These are phyloP conservation scores for Rhizopogon rudus DNA, from an alignment of 768 basidiomycete species.

Conservation along the genomic window DNA sequence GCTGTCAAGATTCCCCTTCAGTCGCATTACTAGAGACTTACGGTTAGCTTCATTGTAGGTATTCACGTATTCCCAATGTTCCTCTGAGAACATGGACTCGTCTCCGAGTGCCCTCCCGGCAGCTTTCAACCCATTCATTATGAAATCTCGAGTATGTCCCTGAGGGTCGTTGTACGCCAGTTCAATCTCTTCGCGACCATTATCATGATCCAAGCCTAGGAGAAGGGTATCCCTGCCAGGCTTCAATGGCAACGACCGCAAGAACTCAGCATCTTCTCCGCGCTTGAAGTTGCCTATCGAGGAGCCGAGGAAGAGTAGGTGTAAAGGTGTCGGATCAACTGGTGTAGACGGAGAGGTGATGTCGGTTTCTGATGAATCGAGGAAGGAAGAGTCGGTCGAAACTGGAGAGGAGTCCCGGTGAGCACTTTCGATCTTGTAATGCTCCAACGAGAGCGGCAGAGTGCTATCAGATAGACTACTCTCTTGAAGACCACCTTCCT, in stretches of 20 bases:
- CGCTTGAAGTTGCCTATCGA: conserved; percentile 88
- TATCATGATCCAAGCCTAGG: conserved; percentile 87
- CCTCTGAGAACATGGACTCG: conserved; percentile 54
- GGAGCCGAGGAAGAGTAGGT: conserved; percentile 89
- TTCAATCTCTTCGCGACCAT: conserved; percentile 66
- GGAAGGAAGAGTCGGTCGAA: conserved; percentile 27
- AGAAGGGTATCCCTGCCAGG: conserved; percentile 80
- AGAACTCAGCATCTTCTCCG: conserved; percentile 63
- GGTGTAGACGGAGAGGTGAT: conserved; percentile 39
- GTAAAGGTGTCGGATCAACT: conserved; percentile 50
- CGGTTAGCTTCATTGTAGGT: conserved; percentile 52
- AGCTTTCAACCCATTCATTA: conserved; percentile 78
- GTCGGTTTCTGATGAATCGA: background rate
- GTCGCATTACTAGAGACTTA: conserved; percentile 21
- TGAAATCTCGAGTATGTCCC: conserved; percentile 70
- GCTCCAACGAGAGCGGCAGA: conserved; percentile 2
- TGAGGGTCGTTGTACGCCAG: conserved; percentile 80
- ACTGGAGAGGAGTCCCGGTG: conserved; percentile 34
- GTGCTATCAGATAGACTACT: conserved; percentile 3
- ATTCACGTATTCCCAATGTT: conserved; percentile 72
- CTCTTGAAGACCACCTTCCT: conserved; percentile 31
- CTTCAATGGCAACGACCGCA: conserved; percentile 73
- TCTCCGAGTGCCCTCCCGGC: conserved; percentile 68
- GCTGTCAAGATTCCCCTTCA: background rate
- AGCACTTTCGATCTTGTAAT: conserved; percentile 8